A percentile compares a stretch with the other conserved stretches of the same genome.
These are phyloP conservation scores for Nemania abortiva DNA, from an alignment of 2,329 filamentous ascomycete genomes.

Conservation along the genomic window DNA sequence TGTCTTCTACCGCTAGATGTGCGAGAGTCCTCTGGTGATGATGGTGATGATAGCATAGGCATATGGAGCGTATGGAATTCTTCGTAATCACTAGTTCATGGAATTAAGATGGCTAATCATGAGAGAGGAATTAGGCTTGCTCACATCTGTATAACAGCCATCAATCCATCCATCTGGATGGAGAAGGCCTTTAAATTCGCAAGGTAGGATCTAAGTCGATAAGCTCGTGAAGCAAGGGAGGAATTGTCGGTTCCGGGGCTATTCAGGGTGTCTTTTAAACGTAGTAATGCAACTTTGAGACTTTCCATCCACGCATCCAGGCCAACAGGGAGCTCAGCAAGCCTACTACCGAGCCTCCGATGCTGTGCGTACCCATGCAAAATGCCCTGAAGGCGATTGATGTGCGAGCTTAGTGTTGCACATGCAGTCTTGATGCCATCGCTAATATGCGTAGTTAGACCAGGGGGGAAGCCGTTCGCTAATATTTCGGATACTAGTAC, in stretches of 20 bases:
- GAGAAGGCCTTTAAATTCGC: slow-evolving; percentile 28
- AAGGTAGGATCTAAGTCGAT: background rate
- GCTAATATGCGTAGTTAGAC: background rate
- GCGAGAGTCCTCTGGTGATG: background rate
- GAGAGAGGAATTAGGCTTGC: background rate
- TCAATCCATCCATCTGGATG: slow-evolving; percentile 40
- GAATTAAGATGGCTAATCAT: slow-evolving; percentile 7
- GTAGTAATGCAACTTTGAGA: slow-evolving; percentile 39
- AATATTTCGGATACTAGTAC: slow-evolving; percentile 34
- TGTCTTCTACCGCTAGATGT: background rate
- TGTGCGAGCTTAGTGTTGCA: slow-evolving; percentile 30
- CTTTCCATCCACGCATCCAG: slow-evolving; percentile 42
- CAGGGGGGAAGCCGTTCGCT: background rate
- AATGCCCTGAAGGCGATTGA: slow-evolving; percentile 40
- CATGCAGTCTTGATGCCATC: slow-evolving; percentile 28
- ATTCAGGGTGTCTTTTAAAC: slow-evolving; percentile 31
- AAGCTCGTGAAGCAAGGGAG: background rate
- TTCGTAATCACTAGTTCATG: slow-evolving; percentile 42
- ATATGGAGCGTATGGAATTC: slow-evolving; percentile 36
- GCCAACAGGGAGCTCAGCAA: slow-evolving; percentile 39
- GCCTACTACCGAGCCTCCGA: slow-evolving; percentile 22
- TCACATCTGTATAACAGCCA: slow-evolving; percentile 42
- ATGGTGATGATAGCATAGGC: background rate
- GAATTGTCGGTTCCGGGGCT: background rate
- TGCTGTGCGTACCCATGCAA: slow-evolving; percentile 41